Base-by-base conservation (phyloP, 2,329 filamentous ascomycete genomes). In the Sporothrix globosa region DNA sequence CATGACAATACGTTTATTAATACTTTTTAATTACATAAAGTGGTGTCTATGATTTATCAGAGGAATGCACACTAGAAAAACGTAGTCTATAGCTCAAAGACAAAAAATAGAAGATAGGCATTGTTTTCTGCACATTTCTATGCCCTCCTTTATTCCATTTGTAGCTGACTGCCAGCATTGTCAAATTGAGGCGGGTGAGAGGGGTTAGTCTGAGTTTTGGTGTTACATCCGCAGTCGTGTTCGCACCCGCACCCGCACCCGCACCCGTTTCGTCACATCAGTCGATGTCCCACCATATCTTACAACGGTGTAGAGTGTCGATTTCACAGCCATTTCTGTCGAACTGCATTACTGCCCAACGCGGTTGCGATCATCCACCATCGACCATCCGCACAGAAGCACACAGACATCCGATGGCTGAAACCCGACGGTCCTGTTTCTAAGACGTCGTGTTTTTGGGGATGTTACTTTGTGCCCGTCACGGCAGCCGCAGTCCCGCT, bases 321-420 rank as follows among this genome's bases (percentile, higher is more conserved):
- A 27, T 19, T 9, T 46, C 39, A 34, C 39, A 41, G 21, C 14
- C 24, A 24, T 27, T 46, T 39, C 14, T 39, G 41, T 46, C 39
- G 48, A 39, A 46, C 39, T 63, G 58, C 58, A 63, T 63, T 63
- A 39, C 39, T 63, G 58, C 58, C 58, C 39, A 17, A 63, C 21
- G 39, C 34, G 34, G 34, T 7, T 4, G 34, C 7, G 6, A 9
- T 34, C 6, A 34, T 34, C 56, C 41, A 3, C 30, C 19, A 19
- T 9, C 34, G 34, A 9, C 19, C 34, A 7, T 17, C 14, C 11
- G 30, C 56, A 44, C n/a, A 44, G 24, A 6, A 6, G 39, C 44
- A 48, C 24, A 19, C 24, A 14, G 24, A 9, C 24, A 56, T 9
- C 14, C 24, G 24, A 56, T 34, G 17, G 21, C 27, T 24, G 14